Evolutionary conservation across 257 asterid species (phyloP).

Genomic region (Nicotiana benthamiana): DNA sequence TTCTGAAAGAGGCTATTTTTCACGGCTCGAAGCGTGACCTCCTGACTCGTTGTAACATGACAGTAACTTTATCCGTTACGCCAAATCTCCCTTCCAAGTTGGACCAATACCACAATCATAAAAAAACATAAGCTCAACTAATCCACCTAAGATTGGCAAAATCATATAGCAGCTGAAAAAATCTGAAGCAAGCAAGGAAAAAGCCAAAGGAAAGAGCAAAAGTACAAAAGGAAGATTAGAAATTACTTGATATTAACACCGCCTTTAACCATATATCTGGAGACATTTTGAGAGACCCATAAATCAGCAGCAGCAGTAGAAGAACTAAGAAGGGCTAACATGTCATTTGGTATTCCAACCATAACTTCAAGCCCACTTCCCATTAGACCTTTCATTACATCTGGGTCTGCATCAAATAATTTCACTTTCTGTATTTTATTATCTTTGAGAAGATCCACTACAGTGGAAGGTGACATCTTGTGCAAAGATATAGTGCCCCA

Average conservation of each 20-base stretch:
- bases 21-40: too few relatives aligned
- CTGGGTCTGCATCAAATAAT: slow-evolving; percentile 78
- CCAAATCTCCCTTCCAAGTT: too few relatives aligned
- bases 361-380: slow-evolving; percentile 83
- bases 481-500: slow-evolving; percentile 81
- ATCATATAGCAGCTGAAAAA: neutral
- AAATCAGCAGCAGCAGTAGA: slow-evolving; percentile 56
- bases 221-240: neutral
- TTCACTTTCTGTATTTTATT: slow-evolving; percentile 71
- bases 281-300: slow-evolving; percentile 81
- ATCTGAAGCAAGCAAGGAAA: neutral
- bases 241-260: slow-evolving; percentile 76
- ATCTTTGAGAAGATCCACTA: slow-evolving; percentile 67
- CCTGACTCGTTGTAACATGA: too few relatives aligned
- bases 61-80: too few relatives aligned
- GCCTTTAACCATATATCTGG: slow-evolving; percentile 62
- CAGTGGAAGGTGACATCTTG: slow-evolving; percentile 61
- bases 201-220: neutral
- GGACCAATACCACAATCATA: too few relatives aligned
- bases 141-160: neutral
- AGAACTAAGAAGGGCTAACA: slow-evolving; percentile 46
- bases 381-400: slow-evolving; percentile 48
- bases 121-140: neutral
- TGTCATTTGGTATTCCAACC: slow-evolving; percentile 87
- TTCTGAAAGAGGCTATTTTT: too few relatives aligned